Evolutionary conservation across 305 asterid species (phyloP).

Genomic region (Solanum hybrid): DNA sequence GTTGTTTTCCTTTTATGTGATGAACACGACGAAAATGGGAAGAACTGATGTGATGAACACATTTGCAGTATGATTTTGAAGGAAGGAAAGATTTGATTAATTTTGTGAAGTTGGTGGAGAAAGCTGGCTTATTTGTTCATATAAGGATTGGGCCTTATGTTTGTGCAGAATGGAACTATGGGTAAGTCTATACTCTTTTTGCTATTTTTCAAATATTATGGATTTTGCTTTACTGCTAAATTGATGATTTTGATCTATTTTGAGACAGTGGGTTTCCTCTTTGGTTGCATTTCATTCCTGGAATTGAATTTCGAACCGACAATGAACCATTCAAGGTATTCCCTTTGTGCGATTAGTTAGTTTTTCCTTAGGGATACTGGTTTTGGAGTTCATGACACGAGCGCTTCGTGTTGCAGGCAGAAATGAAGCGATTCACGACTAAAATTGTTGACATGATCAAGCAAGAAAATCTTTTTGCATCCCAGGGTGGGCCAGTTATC

Average conservation of each 20-base stretch:
- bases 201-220: not conserved
- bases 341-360: not conserved
- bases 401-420: constrained; percentile 41
- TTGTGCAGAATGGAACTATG: constrained; percentile 98
- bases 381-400: not conserved
- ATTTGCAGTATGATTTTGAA: constrained; percentile 74
- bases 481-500: constrained; percentile 94
- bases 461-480: constrained; percentile 74
- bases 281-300: constrained; percentile 86
- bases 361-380: not conserved
- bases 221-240: not conserved
- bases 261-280: constrained; percentile 84
- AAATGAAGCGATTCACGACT: constrained; percentile 85
- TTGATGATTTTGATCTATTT: not conserved
- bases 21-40: not conserved
- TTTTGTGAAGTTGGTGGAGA: constrained; percentile 65
- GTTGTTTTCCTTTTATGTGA: not conserved
- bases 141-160: constrained; percentile 92
- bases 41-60: not conserved
- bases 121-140: constrained; percentile 73
- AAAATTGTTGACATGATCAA: constrained; percentile 89
- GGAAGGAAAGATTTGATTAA: constrained; percentile 86
- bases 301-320: constrained; percentile 69
- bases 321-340: constrained; percentile 85
- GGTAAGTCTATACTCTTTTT: constrained; percentile 27